These are phyloP conservation scores for Lipomyces mesembrius DNA, from an alignment of 805 yeast species.

Conservation along the genomic window DNA sequence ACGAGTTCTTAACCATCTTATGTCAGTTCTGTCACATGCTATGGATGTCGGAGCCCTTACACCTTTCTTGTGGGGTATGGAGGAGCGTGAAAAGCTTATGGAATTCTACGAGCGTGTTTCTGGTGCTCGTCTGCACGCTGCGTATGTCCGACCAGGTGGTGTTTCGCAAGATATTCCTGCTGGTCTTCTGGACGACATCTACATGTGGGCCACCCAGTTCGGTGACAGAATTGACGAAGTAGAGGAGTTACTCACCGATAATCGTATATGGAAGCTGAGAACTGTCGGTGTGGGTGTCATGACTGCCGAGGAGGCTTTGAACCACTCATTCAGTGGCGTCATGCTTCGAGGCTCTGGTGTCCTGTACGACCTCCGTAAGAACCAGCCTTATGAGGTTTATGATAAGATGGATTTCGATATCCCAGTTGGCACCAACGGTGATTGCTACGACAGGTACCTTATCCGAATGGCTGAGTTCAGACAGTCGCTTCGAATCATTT, in stretches of 20 bases:
- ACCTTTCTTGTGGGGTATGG: slow-evolving; percentile 93
- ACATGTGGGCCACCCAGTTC: slow-evolving; percentile 95
- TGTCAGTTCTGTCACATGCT: slow-evolving; percentile 85
- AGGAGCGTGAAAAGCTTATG: slow-evolving; percentile 91
- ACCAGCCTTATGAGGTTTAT: slow-evolving; percentile 89
- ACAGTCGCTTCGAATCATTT: slow-evolving; percentile 85
- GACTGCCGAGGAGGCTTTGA: slow-evolving; percentile 84
- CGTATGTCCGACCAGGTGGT: slow-evolving; percentile 91
- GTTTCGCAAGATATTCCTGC: slow-evolving; percentile 86
- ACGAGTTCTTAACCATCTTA: slow-evolving; percentile 78
- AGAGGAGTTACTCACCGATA: slow-evolving; percentile 86
- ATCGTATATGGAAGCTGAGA: slow-evolving; percentile 91
- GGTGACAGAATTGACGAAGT: slow-evolving; percentile 91
- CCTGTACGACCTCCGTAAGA: slow-evolving; percentile 82
- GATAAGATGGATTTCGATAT: slow-evolving; percentile 83
- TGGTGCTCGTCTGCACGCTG: slow-evolving; percentile 88
- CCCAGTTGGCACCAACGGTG: slow-evolving; percentile 86
- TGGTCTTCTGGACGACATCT: slow-evolving; percentile 85
- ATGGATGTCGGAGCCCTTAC: slow-evolving; percentile 96
- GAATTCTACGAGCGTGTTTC: slow-evolving; percentile 89
- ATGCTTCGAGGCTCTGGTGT: slow-evolving; percentile 92
- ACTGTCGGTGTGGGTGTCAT: slow-evolving; percentile 79
- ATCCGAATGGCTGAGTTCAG: slow-evolving; percentile 91
- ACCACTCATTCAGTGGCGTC: slow-evolving; percentile 80
- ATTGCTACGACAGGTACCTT: slow-evolving; percentile 87